A percentile compares a stretch with the other conserved stretches of the same genome.
phyloP scores from a whole-genome alignment of 78 protist genomes.

The Dictyostelium intermedium region DNA sequence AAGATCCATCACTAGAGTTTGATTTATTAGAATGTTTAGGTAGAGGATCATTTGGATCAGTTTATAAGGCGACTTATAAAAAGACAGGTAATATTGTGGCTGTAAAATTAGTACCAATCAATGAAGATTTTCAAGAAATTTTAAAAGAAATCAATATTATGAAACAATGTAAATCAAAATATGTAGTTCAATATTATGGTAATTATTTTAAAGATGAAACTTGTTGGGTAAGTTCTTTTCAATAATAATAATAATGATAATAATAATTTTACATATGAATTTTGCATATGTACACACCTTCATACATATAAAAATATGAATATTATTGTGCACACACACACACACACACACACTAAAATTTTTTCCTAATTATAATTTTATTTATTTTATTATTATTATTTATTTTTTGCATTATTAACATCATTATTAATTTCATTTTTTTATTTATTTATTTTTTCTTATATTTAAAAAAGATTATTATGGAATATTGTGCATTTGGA shows the following conservation, averaged over 20 bases:
- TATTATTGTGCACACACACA: no score
- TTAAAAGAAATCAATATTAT: slow-evolving; percentile 78
- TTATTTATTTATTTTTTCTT: not conserved
- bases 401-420: no score
- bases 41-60: slow-evolving; percentile 80
- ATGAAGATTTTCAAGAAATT: slow-evolving; percentile 74
- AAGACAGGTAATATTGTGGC: slow-evolving; percentile 69
- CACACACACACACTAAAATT: no score
- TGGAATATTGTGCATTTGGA: slow-evolving; percentile 84
- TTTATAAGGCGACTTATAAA: slow-evolving; percentile 67
- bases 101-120: slow-evolving; percentile 74
- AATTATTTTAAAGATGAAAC: slow-evolving; percentile 66
- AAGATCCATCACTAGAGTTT: slow-evolving; percentile 71
- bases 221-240: slow-evolving; percentile 78
- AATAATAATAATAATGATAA: not conserved
- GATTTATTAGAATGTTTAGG: slow-evolving; percentile 58
- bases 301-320: not conserved
- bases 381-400: no score
- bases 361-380: not conserved
- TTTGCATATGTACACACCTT: not conserved
- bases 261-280: no score
- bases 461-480: slow-evolving; percentile 35
- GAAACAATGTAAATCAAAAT: slow-evolving; percentile 47
- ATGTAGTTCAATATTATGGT: slow-evolving; percentile 82
- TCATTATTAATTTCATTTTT: not conserved